Conservation (phyloP, 768 basidiomycete species). For the Neoboletus magnificus region DNA sequence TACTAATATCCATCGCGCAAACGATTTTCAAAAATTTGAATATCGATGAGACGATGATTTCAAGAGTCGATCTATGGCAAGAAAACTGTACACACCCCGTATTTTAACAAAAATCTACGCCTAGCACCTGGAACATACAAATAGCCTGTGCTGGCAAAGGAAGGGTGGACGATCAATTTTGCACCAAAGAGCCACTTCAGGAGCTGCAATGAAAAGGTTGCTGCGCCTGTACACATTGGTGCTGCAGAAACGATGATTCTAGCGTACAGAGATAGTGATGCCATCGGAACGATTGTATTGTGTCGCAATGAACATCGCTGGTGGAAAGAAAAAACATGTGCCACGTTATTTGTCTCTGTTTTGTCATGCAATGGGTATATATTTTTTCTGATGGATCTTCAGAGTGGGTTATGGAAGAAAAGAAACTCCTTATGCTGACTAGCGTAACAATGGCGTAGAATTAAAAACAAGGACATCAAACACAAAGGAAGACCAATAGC, state of each 20-base stretch:
- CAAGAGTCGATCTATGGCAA: not conserved
- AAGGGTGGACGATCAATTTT: slow-evolving; percentile 15
- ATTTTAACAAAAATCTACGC: slow-evolving; percentile 1
- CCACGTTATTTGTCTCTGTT: slow-evolving; percentile 12
- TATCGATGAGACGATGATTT: not conserved
- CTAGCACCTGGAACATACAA: not conserved
- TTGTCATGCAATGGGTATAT: not conserved
- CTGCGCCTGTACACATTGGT: slow-evolving; percentile 34
- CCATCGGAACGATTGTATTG: not conserved
- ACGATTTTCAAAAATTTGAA: not conserved
- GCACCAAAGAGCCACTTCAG: slow-evolving; percentile 34
- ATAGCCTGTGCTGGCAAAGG: slow-evolving; percentile 6
- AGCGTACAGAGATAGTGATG: not conserved
- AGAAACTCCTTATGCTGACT: slow-evolving; percentile 20
- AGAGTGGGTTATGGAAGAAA: slow-evolving; percentile 8
- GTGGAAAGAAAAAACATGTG: not conserved
- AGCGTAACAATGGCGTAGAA: slow-evolving; percentile 32
- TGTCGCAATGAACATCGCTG: not conserved
- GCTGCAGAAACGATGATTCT: slow-evolving; percentile 5
- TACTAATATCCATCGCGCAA: not conserved
- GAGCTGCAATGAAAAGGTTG: slow-evolving; percentile 27
- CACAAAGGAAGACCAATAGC: slow-evolving; percentile 31
- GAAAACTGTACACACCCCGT: slow-evolving; percentile 13
- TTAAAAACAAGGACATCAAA: slow-evolving; percentile 31
- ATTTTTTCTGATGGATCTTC: not conserved